Evolutionary conservation across 441 rosid species (phyloP).

Genomic region (Brassica balearica): DNA sequence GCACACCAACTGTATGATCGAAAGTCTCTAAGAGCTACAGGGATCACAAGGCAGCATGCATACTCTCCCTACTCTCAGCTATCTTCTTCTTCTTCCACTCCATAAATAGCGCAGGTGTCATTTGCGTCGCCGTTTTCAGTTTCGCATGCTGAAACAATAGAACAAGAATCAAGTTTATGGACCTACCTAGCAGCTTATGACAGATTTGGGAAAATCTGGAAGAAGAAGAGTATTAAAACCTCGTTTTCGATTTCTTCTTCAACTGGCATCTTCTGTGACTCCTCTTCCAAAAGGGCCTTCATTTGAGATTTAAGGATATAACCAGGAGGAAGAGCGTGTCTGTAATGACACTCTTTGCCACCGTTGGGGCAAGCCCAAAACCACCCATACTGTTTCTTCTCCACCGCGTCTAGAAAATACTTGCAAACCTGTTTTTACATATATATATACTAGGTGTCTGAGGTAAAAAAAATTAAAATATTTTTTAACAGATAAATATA

Average conservation of each 20-base stretch:
- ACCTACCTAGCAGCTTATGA: slow-evolving; percentile 12
- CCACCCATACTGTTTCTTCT: slow-evolving; percentile 70
- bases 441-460: too few species aligned
- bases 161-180: background rate
- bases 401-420: slow-evolving; percentile 88
- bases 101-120: slow-evolving; percentile 87
- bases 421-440: slow-evolving; percentile 75
- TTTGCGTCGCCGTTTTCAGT: slow-evolving; percentile 71
- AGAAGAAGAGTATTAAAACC: too few species aligned
- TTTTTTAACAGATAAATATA: background rate
- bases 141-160: slow-evolving; percentile 63
- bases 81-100: slow-evolving; percentile 92
- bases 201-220: slow-evolving; percentile 9
- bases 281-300: slow-evolving; percentile 95
- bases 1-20: too few species aligned
- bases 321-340: slow-evolving; percentile 98
- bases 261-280: slow-evolving; percentile 63
- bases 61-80: slow-evolving; percentile 52
- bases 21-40: too few species aligned
- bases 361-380: slow-evolving; percentile 97
- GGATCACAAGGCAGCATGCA: too few species aligned
- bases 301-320: slow-evolving; percentile 91
- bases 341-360: slow-evolving; percentile 82
- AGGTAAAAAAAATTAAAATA: too few species aligned
- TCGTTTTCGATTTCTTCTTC: too few species aligned